Conservation (phyloP, 2,329 filamentous ascomycete species). For the Aspergillus quadricinctus region DNA sequence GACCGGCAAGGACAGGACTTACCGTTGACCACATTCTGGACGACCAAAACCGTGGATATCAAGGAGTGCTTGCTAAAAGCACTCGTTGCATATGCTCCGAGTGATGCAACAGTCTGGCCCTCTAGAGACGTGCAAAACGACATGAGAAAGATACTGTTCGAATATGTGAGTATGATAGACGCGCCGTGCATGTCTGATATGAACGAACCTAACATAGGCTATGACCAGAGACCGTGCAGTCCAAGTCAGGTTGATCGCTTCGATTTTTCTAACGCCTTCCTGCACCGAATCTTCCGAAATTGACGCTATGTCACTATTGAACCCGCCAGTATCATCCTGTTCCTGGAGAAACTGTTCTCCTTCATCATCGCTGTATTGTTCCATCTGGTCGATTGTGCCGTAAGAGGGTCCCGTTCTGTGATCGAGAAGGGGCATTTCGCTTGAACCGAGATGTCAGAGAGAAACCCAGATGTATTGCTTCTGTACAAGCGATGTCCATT, state of each 20-base stretch:
- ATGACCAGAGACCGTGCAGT: constrained; percentile 45
- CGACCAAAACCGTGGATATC: constrained; percentile 60
- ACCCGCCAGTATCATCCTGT: constrained; percentile 22
- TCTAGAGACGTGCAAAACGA: constrained; percentile 65
- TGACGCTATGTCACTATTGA: constrained; percentile 14
- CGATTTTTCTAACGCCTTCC: constrained; percentile 49
- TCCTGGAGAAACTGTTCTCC: constrained; percentile 28
- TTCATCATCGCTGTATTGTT: constrained; percentile 24
- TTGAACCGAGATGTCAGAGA: constrained; percentile 8
- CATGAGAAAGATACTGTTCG: constrained; percentile 54
- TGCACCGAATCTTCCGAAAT: constrained; percentile 33
- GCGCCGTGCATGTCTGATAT: constrained; percentile 6
- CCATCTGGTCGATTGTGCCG: constrained; percentile 28
- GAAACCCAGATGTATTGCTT: constrained; percentile 2
- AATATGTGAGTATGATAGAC: constrained; percentile 13
- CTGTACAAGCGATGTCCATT: constrained; percentile 18
- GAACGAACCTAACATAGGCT: constrained; percentile 46
- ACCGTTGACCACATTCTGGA: constrained; percentile 62
- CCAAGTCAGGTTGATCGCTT: constrained; percentile 52
- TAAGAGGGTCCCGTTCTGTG: constrained; percentile 29
- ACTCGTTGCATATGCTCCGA: constrained; percentile 63
- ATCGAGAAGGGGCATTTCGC: constrained; percentile 32
- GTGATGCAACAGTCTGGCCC: constrained; percentile 57
- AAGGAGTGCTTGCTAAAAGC: constrained; percentile 61
- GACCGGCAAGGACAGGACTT: constrained; percentile 25